These are phyloP conservation scores for Guadua angustifolia DNA, from an alignment of 176 grass and related monocot genomes.

Conservation along the genomic window DNA sequence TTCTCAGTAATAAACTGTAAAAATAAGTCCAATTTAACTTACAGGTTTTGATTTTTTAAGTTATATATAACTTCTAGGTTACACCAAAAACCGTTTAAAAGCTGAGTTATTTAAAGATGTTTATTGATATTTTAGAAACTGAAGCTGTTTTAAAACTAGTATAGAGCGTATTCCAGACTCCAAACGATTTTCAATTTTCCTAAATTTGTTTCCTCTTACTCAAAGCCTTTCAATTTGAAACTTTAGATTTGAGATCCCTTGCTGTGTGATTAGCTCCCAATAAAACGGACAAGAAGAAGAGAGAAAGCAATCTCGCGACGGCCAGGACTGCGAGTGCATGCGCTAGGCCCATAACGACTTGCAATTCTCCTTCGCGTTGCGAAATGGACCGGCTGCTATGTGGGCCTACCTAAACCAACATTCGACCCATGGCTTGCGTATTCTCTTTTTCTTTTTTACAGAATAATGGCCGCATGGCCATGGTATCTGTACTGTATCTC, in stretches of 20 bases:
- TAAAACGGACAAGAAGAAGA: no score
- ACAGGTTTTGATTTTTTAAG: no score
- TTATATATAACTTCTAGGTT: no score
- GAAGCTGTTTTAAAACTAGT: background rate
- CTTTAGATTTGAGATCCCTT: no score
- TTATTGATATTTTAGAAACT: no score
- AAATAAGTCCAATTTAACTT: no score
- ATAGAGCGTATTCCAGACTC: background rate
- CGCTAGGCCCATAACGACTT: background rate
- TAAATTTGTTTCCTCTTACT: background rate
- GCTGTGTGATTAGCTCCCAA: no score
- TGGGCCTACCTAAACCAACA: background rate
- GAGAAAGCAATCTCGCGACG: constrained; percentile 16
- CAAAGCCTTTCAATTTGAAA: background rate
- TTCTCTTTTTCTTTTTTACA: background rate
- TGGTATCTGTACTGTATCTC: no score
- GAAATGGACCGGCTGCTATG: background rate
- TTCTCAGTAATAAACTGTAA: no score
- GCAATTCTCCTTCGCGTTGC: background rate
- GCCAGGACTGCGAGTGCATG: background rate
- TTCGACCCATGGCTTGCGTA: background rate
- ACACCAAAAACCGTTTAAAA: no score
- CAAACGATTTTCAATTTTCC: background rate
- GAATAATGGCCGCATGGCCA: background rate
- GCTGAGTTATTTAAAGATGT: no score